These are phyloP conservation scores for Claviceps sp. DNA, from an alignment of 2,329 filamentous ascomycete species.

Conservation along the genomic window DNA sequence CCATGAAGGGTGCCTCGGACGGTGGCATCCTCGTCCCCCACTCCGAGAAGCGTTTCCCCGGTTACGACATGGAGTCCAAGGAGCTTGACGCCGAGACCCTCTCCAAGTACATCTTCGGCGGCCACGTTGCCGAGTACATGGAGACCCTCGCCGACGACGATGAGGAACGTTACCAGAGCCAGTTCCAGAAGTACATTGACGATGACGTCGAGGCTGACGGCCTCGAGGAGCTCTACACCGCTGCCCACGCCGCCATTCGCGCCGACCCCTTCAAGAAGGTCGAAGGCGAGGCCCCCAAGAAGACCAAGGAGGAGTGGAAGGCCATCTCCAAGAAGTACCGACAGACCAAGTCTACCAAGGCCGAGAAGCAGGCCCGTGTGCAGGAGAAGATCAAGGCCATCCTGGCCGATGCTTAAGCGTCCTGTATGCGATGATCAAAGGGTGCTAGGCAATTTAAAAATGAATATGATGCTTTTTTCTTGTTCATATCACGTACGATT, in stretches of 20 bases:
- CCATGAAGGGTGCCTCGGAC: slow-evolving; percentile 99
- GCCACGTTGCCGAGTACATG: slow-evolving; percentile 99
- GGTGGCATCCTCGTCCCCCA: slow-evolving; percentile 94
- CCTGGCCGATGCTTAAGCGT: slow-evolving; percentile 34
- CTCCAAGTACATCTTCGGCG: slow-evolving; percentile 98
- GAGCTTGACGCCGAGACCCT: slow-evolving; percentile 95
- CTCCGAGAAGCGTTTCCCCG: slow-evolving; percentile 99
- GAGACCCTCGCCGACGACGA: slow-evolving; percentile 98
- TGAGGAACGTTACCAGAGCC: slow-evolving; percentile 97
- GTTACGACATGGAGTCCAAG: slow-evolving; percentile 93
- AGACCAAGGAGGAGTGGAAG: slow-evolving; percentile 97
- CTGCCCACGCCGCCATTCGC: slow-evolving; percentile 93
- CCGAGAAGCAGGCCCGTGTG: slow-evolving; percentile 69
- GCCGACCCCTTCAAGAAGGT: slow-evolving; percentile 97
- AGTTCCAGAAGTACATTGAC: slow-evolving; percentile 97
- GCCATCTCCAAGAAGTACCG: slow-evolving; percentile 85
- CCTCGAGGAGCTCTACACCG: slow-evolving; percentile 89
- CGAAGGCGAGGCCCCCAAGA: slow-evolving; percentile 63
- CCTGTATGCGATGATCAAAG: not conserved
- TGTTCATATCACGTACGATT: not conserved
- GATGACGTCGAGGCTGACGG: slow-evolving; percentile 93
- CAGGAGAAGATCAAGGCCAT: slow-evolving; percentile 85
- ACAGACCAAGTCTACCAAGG: slow-evolving; percentile 64
- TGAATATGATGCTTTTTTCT: not conserved
- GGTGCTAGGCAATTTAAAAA: not conserved